Percentiles rank a stretch among this genome's conserved stretches.
These are phyloP conservation scores for Volvox carteri DNA, from an alignment of 163 green algal species.

Conservation along the genomic window DNA sequence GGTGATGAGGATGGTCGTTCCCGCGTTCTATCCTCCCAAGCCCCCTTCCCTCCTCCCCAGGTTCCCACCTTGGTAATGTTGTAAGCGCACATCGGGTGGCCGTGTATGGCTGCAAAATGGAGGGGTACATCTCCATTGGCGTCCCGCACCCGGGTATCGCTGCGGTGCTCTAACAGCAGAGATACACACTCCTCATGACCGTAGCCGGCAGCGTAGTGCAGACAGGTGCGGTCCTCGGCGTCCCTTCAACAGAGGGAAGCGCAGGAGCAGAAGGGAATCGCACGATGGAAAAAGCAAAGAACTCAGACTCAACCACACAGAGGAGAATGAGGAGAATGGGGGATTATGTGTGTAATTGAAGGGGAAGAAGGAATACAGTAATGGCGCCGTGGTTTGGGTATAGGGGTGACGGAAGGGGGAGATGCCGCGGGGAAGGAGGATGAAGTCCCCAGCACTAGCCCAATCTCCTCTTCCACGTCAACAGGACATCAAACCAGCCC, in stretches of 20 bases:
- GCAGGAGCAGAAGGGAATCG: not conserved
- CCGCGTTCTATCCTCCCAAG: too few species aligned
- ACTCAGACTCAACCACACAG: too few species aligned
- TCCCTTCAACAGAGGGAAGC: constrained; percentile 44
- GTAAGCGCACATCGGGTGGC: constrained; percentile 85
- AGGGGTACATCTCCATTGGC: constrained; percentile 72
- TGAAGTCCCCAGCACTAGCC: too few species aligned
- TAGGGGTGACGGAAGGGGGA: too few species aligned
- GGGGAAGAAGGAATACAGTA: too few species aligned
- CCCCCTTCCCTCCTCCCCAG: not conserved
- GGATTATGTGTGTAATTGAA: too few species aligned
- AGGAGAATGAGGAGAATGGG: too few species aligned
- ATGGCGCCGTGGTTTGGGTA: too few species aligned
- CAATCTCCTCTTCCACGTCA: too few species aligned
- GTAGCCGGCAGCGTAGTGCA: constrained; percentile 73
- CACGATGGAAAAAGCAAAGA: not conserved
- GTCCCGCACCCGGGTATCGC: constrained; percentile 56
- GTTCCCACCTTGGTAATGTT: constrained; percentile 70
- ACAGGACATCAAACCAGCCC: too few species aligned
- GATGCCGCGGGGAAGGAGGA: too few species aligned
- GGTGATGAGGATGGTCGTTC: too few species aligned
- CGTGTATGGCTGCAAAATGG: constrained; percentile 76
- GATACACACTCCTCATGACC: constrained; percentile 81
- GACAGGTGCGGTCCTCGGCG: constrained; percentile 64
- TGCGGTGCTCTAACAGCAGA: constrained; percentile 64